Evolutionary conservation across 1,284 basidiomycete species (phyloP).

Genomic region (Boletus albobrunnescens): DNA sequence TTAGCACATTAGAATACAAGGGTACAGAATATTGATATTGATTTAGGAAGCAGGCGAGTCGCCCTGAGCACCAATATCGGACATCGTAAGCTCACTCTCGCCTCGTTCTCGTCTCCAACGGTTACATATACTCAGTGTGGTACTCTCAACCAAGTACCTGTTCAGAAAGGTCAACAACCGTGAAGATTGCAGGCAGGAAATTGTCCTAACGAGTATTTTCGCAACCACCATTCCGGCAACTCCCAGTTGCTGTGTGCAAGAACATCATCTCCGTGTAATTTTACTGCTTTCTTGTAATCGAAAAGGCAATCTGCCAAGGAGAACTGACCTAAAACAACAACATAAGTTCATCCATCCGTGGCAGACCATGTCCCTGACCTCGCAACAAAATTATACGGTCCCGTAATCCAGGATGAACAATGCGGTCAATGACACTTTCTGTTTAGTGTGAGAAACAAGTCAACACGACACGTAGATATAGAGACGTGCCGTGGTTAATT

Average conservation of each 20-base stretch:
- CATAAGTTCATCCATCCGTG: slow-evolving; percentile 34
- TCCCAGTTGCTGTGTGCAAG: slow-evolving; percentile 88
- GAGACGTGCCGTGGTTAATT: slow-evolving; percentile 68
- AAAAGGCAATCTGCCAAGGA: slow-evolving; percentile 73
- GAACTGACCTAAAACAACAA: slow-evolving; percentile 58
- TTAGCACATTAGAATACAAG: slow-evolving; percentile 16
- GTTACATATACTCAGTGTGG: slow-evolving; percentile 62
- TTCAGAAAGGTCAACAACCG: slow-evolving; percentile 5
- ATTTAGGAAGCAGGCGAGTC: slow-evolving; percentile 34
- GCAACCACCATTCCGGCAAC: slow-evolving; percentile 76
- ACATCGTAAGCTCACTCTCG: slow-evolving; percentile 56
- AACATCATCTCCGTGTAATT: slow-evolving; percentile 84
- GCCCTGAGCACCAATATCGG: slow-evolving; percentile 51
- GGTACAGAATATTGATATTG: slow-evolving; percentile 2
- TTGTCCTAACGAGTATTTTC: slow-evolving; percentile 53
- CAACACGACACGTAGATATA: slow-evolving; percentile 22
- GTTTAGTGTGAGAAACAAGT: slow-evolving; percentile 13
- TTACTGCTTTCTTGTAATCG: slow-evolving; percentile 62
- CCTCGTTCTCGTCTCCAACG: slow-evolving; percentile 75
- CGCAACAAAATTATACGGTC: slow-evolving; percentile 86
- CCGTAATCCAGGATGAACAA: slow-evolving; percentile 81
- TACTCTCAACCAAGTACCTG: slow-evolving; percentile 69
- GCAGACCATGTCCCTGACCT: slow-evolving; percentile 43
- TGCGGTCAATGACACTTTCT: slow-evolving; percentile 87
- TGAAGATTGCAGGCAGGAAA: not conserved